Base-by-base conservation (phyloP, 805 yeast genomes). In the Groenewaldozyma tartarivorans region DNA sequence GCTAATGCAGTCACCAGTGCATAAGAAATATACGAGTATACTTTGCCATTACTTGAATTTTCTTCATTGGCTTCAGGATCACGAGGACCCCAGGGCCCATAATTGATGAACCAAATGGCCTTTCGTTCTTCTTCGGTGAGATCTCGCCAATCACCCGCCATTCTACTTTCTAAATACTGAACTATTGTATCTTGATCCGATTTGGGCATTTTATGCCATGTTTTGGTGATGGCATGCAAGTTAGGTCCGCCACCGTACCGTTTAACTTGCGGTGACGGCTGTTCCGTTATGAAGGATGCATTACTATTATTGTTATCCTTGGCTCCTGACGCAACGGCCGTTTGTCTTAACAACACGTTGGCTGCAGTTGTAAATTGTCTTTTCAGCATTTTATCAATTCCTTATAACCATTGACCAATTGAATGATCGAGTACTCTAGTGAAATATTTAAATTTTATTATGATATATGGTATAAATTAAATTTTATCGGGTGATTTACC, bases 31-130 rank as follows among this genome's bases (percentile, higher is more conserved):
- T 30, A 20, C 40, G 51, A 46, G 43, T 53, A 52, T 33, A 55
- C 40, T 15, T 27, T 18, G n/a, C 51, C 53, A n/a, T 47, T 48
- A n/a, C n/a, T n/a, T n/a, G n/a, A n/a, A 26, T 51, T 46, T 17
- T 42, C 33, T 5, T 36, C 43, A 6, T 40, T 26, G 4, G 42
- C 29, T 33, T 47, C 45, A n/a, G 29, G 11, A 13, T 24, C 29
- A n/a, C 64, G 50, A 4, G 63, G 62, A 1, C 64, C 64, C 63
- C 63, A 59, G 5, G 59, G 52, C 1, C 64, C 64, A 42, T 47
- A 60, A 49, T 54, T 53, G 11, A 58, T 49, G 41, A 39, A 59
- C 52, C 54, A 49, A 11, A 54, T 49, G 15, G 66, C 66, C 17
- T 50, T 48, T 49, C 52, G 52, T 44, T 62, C 66, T 21, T 53